A percentile compares a stretch with the other conserved stretches of the same genome.
These are phyloP conservation scores for Trichosporon coremiiforme DNA, from an alignment of 1,284 basidiomycete genomes.

Conservation along the genomic window DNA sequence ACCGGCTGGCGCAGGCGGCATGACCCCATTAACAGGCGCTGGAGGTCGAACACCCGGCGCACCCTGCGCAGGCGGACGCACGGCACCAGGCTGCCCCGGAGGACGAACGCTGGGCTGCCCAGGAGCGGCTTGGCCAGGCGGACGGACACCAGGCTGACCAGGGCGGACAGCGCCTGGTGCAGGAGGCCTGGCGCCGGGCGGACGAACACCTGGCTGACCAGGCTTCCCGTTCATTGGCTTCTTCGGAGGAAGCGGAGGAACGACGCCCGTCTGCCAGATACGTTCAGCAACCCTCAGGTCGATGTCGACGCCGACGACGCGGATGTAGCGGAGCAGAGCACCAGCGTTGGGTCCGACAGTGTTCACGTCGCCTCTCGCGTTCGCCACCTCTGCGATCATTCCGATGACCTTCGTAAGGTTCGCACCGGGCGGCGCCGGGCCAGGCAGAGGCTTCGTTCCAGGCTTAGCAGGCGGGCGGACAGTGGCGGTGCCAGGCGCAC, in stretches of 20 bases:
- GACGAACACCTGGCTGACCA: not conserved
- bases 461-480: slow-evolving; percentile 21
- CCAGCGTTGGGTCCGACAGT: slow-evolving; percentile 50
- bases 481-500: not conserved
- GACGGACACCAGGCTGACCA: slow-evolving; percentile 16
- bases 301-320: slow-evolving; percentile 50
- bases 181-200: slow-evolving; percentile 10
- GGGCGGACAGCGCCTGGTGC: not conserved
- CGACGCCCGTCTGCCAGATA: slow-evolving; percentile 52
- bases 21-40: slow-evolving; percentile 16
- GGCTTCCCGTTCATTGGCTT: slow-evolving; percentile 19
- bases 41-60: slow-evolving; percentile 4
- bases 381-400: slow-evolving; percentile 53
- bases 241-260: slow-evolving; percentile 38
- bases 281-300: slow-evolving; percentile 48
- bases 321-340: slow-evolving; percentile 51
- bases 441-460: slow-evolving; percentile 34
- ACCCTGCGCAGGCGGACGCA: slow-evolving; percentile 4
- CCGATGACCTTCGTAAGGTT: slow-evolving; percentile 51
- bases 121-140: not conserved
- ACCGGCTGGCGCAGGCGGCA: slow-evolving; percentile 11
- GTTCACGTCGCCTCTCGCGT: slow-evolving; percentile 52
- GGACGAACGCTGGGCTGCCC: not conserved
- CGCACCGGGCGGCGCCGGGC: slow-evolving; percentile 50
- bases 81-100: slow-evolving; percentile 10